Percentiles rank a stretch among this genome's conserved stretches.
Conservation (phyloP, 78 protist species). For the Tieghemostelium lacteum region DNA sequence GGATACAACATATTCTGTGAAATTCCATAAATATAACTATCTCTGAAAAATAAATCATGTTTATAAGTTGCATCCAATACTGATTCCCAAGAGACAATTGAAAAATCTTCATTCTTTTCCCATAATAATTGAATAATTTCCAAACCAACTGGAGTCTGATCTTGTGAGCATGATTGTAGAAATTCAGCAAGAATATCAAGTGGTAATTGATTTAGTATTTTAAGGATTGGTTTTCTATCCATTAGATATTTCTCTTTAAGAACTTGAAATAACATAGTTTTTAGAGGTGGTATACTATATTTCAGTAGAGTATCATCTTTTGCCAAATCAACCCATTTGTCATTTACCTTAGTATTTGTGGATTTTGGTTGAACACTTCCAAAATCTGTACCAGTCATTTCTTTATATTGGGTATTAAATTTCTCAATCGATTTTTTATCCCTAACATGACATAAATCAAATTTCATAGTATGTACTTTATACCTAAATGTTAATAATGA, state of each 20-base stretch:
- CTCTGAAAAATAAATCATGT: constrained; percentile 12
- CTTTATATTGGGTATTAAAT: not conserved
- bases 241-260: constrained; percentile 29
- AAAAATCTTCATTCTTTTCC: not conserved
- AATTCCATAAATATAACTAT: not conserved
- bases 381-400: not conserved
- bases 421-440: not conserved
- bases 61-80: not conserved
- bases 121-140: not conserved
- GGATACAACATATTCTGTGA: not conserved
- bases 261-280: constrained; percentile 20
- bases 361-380: not conserved
- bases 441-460: not conserved
- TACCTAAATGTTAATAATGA: too few species aligned
- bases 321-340: too few species aligned
- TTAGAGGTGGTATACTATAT: constrained; percentile 5
- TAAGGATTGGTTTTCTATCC: not conserved
- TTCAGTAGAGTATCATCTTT: too few species aligned
- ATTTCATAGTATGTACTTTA: too few species aligned
- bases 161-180: not conserved
- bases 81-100: not conserved
- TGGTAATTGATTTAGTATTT: constrained; percentile 9
- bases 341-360: not conserved
- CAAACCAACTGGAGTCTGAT: constrained; percentile 42
- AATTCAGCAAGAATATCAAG: not conserved